Evolutionary conservation across 805 yeast genomes (phyloP).

Genomic region (Yamadazyma ubonensis): DNA sequence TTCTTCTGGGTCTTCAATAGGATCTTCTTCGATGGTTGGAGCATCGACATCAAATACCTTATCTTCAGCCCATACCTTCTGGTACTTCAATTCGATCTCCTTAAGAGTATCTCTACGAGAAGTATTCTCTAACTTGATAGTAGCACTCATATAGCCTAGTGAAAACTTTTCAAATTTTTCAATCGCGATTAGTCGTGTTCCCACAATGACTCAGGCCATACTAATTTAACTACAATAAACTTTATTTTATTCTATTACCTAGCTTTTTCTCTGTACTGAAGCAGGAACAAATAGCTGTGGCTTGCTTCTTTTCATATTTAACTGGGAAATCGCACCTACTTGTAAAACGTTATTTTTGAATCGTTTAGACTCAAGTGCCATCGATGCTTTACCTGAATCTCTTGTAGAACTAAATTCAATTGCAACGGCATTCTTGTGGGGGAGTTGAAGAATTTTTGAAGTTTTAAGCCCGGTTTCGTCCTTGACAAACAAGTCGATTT

Average conservation of each 20-base stretch:
- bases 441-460: constrained; percentile 10
- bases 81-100: constrained; percentile 85
- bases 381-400: constrained; percentile 14
- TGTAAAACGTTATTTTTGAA: constrained; percentile 8
- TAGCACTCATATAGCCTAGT: constrained; percentile 28
- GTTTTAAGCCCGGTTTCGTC: constrained; percentile 2
- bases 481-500: constrained; percentile 32
- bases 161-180: constrained; percentile 8
- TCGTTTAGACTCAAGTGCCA: constrained; percentile 5
- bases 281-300: constrained; percentile 9
- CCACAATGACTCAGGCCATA: constrained; percentile 3
- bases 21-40: constrained; percentile 66
- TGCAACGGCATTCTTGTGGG: constrained; percentile 18
- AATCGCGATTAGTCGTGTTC: constrained; percentile 1
- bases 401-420: constrained; percentile 7
- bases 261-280: constrained; percentile 4
- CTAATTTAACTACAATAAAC: neutral
- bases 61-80: constrained; percentile 82
- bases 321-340: constrained; percentile 5
- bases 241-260: neutral
- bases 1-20: constrained; percentile 54
- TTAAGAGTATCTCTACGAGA: constrained; percentile 92
- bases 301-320: neutral
- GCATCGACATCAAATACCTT: constrained; percentile 86
- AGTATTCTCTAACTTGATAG: constrained; percentile 57